Percentiles rank a stretch among this genome's conserved stretches.
Evolutionary conservation across 1,284 basidiomycete species (phyloP).

Genomic region (Pascua sp.): DNA sequence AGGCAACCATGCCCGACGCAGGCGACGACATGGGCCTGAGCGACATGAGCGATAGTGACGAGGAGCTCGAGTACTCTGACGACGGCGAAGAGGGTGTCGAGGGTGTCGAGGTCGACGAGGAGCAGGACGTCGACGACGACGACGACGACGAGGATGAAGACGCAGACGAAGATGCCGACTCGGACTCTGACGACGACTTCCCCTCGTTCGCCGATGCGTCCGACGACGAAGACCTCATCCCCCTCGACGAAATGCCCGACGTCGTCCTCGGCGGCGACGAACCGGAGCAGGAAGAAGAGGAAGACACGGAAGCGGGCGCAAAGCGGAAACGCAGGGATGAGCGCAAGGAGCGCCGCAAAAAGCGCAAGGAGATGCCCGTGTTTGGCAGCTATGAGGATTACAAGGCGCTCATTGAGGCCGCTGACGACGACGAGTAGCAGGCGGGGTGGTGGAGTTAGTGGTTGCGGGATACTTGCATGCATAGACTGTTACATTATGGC

Average conservation of each 20-base stretch:
- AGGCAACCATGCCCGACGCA: constrained; percentile 66
- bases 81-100: constrained; percentile 50
- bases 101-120: constrained; percentile 29
- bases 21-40: constrained; percentile 60
- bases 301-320: constrained; percentile 53
- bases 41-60: constrained; percentile 56
- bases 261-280: constrained; percentile 40
- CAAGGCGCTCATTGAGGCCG: constrained; percentile 82
- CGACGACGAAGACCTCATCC: constrained; percentile 50
- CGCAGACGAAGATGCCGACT: constrained; percentile 18
- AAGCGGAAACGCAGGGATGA: constrained; percentile 55
- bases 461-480: too few species aligned
- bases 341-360: constrained; percentile 55
- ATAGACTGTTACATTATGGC: too few species aligned
- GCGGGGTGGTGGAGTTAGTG: too few species aligned
- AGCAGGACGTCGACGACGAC: constrained; percentile 33
- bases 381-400: constrained; percentile 97
- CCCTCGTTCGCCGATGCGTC: constrained; percentile 35
- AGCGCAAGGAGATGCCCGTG: constrained; percentile 75
- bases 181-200: constrained; percentile 20
- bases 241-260: constrained; percentile 47
- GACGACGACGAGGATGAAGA: constrained; percentile 21
- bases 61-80: constrained; percentile 55
- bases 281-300: constrained; percentile 47
- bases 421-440: constrained; percentile 57